These are phyloP conservation scores for Rhodofomes roseus DNA, from an alignment of 1,284 basidiomycete genomes.

Conservation along the genomic window DNA sequence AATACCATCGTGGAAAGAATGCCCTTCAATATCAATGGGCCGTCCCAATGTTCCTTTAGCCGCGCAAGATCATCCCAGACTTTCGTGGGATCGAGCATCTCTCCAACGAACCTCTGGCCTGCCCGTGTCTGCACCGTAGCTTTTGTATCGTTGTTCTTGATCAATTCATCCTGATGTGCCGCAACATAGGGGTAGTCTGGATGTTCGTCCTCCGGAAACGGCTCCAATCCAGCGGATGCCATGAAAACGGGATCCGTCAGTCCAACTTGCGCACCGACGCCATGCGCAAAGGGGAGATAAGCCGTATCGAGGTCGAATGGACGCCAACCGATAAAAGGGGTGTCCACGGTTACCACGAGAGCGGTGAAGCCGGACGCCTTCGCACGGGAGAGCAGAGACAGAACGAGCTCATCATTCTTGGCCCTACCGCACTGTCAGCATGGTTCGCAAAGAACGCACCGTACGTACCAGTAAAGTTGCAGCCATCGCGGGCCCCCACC, in stretches of 20 bases:
- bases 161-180: conserved; percentile 34
- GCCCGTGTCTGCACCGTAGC: conserved; percentile 50
- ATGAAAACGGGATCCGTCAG: conserved; percentile 70
- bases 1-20: conserved; percentile 42
- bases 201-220: conserved; percentile 34
- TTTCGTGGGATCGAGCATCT: background rate
- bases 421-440: conserved; percentile 41
- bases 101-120: conserved; percentile 51
- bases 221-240: conserved; percentile 42
- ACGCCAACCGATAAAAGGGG: conserved; percentile 61
- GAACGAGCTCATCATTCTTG: conserved; percentile 51
- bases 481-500: conserved; percentile 65
- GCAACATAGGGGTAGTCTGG: conserved; percentile 58
- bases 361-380: conserved; percentile 61
- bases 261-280: conserved; percentile 52
- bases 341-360: conserved; percentile 68
- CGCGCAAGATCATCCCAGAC: conserved; percentile 64
- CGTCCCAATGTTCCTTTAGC: conserved; percentile 65
- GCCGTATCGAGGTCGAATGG: conserved; percentile 56
- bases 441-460: too few species aligned
- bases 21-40: conserved; percentile 66
- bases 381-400: conserved; percentile 64
- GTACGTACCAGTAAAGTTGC: conserved; percentile 68
- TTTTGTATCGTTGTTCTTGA: conserved; percentile 45
- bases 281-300: conserved; percentile 61